phyloP scores from a whole-genome alignment of 768 basidiomycete species.

The Lactarius psammicola region DNA sequence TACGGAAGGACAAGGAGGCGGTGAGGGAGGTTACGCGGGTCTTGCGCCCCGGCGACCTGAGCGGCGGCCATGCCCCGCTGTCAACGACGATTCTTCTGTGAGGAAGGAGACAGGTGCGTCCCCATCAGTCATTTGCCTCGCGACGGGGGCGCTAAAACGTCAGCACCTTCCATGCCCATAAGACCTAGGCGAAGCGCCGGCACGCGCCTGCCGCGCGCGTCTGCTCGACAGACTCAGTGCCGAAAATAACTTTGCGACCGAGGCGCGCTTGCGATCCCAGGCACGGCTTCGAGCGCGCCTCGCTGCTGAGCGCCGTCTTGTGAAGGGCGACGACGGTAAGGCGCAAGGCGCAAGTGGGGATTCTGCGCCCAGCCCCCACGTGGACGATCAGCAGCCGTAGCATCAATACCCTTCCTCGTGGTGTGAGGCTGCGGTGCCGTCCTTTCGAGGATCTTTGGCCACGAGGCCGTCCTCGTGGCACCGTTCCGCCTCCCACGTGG shows the following conservation, averaged over 20 bases:
- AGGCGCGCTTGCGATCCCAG: slow-evolving; percentile 25
- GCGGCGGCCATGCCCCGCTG: slow-evolving; percentile 5
- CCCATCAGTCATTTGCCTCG: slow-evolving; percentile 27
- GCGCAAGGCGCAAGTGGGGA: background rate
- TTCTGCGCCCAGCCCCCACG: background rate
- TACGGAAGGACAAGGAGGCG: background rate
- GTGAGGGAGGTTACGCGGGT: background rate
- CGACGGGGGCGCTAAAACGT: slow-evolving; percentile 15
- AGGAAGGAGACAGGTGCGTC: background rate
- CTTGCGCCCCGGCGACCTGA: background rate
- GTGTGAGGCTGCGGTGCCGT: background rate
- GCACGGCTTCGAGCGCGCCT: slow-evolving; percentile 25
- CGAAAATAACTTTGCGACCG: slow-evolving; percentile 41
- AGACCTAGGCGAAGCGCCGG: slow-evolving; percentile 3
- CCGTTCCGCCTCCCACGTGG: background rate
- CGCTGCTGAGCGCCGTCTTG: slow-evolving; percentile 15
- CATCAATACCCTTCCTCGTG: background rate
- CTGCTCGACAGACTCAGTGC: slow-evolving; percentile 45
- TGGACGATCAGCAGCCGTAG: background rate
- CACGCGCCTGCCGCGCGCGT: slow-evolving; percentile 36
- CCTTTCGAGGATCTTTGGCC: background rate
- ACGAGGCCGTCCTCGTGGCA: slow-evolving; percentile 1
- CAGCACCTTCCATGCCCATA: background rate
- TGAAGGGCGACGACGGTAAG: background rate
- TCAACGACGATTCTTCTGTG: slow-evolving; percentile 15